A percentile compares a stretch with the other conserved stretches of the same genome.
phyloP scores from a whole-genome alignment of 2,329 filamentous ascomycete genomes.

The Ophiostoma himal-ulmi region DNA sequence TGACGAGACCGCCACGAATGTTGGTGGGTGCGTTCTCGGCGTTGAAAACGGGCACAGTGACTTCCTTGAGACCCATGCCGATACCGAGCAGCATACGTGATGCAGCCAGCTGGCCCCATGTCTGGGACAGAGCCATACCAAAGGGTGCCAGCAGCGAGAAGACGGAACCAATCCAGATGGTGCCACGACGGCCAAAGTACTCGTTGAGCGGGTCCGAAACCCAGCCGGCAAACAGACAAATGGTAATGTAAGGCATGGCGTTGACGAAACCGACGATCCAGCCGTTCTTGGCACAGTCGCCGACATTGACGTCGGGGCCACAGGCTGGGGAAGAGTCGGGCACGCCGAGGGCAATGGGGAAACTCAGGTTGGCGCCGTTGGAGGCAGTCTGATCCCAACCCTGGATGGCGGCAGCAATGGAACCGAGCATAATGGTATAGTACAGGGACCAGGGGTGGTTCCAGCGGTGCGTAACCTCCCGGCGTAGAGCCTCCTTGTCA shows the following conservation, averaged over 20 bases:
- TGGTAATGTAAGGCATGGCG: conserved; percentile 40
- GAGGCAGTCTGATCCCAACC: conserved; percentile 61
- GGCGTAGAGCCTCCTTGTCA: conserved; percentile 51
- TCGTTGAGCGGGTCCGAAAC: conserved; percentile 53
- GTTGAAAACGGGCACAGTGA: conserved; percentile 65
- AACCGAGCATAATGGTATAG: conserved; percentile 62
- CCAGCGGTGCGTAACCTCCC: conserved; percentile 56
- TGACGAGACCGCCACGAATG: conserved; percentile 70
- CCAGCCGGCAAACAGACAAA: conserved; percentile 47
- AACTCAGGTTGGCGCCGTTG: conserved; percentile 59
- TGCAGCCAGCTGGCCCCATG: conserved; percentile 65
- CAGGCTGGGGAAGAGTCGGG: conserved; percentile 31
- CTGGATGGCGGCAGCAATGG: conserved; percentile 64
- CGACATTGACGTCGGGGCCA: conserved; percentile 34
- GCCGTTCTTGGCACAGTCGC: conserved; percentile 41
- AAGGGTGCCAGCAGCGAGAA: conserved; percentile 64
- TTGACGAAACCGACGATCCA: conserved; percentile 61
- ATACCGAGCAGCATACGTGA: conserved; percentile 66
- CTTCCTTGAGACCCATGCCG: conserved; percentile 66
- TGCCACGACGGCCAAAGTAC: conserved; percentile 43
- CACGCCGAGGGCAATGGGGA: conserved; percentile 51
- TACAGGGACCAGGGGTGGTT: conserved; percentile 56
- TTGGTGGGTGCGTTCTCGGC: conserved; percentile 65
- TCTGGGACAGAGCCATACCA: conserved; percentile 64
- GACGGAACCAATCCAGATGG: conserved; percentile 69